These are phyloP conservation scores for Macroventuria anomochaeta DNA, from an alignment of 2,329 filamentous ascomycete genomes.

Conservation along the genomic window DNA sequence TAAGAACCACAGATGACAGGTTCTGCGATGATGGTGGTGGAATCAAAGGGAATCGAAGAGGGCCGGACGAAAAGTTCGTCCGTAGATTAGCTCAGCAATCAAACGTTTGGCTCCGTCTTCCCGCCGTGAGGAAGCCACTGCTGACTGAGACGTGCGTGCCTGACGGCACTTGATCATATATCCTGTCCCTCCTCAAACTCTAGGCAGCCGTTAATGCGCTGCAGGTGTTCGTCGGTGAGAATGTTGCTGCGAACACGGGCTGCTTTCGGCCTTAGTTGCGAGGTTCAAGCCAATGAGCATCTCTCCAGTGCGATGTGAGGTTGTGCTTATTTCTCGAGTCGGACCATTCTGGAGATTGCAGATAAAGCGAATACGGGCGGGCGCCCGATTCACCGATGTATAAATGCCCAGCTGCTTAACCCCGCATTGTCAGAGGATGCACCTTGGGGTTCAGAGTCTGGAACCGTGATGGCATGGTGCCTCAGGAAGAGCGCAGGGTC, in stretches of 20 bases:
- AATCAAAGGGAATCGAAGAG: constrained; percentile 13
- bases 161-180: constrained; percentile 11
- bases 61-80: constrained; percentile 17
- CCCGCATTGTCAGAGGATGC: neutral
- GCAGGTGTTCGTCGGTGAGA: constrained; percentile 7
- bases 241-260: constrained; percentile 3
- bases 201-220: constrained; percentile 8
- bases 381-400: constrained; percentile 5
- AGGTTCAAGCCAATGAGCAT: constrained; percentile 6
- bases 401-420: constrained; percentile 3
- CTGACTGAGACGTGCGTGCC: constrained; percentile 12
- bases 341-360: constrained; percentile 16
- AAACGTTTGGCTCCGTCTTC: neutral
- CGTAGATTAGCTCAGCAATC: constrained; percentile 12
- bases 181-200: neutral
- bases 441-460: neutral
- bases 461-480: neutral
- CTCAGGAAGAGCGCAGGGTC: neutral
- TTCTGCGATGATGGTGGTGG: constrained; percentile 9
- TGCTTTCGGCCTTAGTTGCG: constrained; percentile 8
- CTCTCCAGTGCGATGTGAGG: constrained; percentile 6
- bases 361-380: neutral
- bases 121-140: neutral
- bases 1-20: neutral
- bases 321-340: constrained; percentile 10